Evolutionary conservation across 1,284 basidiomycete species (phyloP), one percentile per base, ranked within the genome.

Genomic region (Ceratobasidium sp.): DNA sequence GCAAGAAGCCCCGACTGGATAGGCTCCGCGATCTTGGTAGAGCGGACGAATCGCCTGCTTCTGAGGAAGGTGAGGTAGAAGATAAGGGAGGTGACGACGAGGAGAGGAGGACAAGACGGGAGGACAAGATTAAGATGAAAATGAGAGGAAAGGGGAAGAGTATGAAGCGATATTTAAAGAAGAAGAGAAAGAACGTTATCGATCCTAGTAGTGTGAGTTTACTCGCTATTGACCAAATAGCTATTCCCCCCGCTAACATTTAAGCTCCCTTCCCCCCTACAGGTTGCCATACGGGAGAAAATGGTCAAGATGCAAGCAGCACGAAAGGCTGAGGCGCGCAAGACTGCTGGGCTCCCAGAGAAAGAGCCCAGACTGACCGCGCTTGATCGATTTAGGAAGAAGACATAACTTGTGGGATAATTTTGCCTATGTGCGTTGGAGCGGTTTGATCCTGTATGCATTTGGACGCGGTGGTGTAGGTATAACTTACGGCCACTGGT

Each of bases 101-200:
- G 78, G 79, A 62, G 78, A 80, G 76, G 32, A 82, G 78, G 64
- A 82, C 82, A 79, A 79, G 79, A 61, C 76, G 77, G 58, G 82
- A 86, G 75, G 88, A 89, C 80, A 86, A 87, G 80, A 88, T 92
- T 81, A 93, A 91, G 82, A 86, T 87, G 77, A 93, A 89, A 85
- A 94, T 92, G 90, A 86, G 93, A 38, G 94, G 94, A 30, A 93
- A 91, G 80, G 89, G 89, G 46, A 94, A 93, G 84, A 92, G 88
- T 80, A 81, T 94, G 80, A 96, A 95, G 81, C 84, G 94, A 83
- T 91, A 89, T 80, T 81, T 97, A 73, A 86, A 92, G 76, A 95
- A 95, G 83, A 92, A 95, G 81, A 88, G 93, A 80, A 95, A 96
- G 85, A 97, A 98, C 78, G 93, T 98, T 71, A 88, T 98, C 76